Conservation (phyloP, 176 grass and related monocot genomes). For the Hsuehochloa calcarea region DNA sequence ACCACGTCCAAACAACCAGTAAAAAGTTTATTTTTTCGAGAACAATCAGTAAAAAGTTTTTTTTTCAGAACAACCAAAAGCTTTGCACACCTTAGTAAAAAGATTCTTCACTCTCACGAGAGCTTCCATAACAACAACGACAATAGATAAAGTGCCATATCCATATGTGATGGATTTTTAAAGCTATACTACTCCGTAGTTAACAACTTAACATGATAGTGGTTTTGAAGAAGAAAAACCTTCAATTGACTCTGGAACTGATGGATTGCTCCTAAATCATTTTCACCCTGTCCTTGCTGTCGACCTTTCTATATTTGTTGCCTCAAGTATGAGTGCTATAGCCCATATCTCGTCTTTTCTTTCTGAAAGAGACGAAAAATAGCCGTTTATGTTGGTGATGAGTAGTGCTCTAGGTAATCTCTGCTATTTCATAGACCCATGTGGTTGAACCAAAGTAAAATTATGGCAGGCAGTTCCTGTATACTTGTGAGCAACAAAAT, state of each 20-base stretch:
- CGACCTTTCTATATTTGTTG: neutral
- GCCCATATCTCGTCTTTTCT: neutral
- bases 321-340: neutral
- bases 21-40: too few species aligned
- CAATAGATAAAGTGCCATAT: neutral
- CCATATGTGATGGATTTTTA: neutral
- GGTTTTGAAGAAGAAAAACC: neutral
- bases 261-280: neutral
- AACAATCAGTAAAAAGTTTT: too few species aligned
- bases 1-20: neutral
- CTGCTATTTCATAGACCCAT: neutral
- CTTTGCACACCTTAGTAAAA: neutral
- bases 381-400: neutral
- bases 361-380: neutral
- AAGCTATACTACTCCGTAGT: neutral
- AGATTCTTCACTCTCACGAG: constrained; percentile 11
- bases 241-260: constrained; percentile 13
- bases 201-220: neutral
- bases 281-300: neutral
- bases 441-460: neutral
- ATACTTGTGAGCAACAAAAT: neutral
- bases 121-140: neutral
- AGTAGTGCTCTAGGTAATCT: neutral
- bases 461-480: neutral
- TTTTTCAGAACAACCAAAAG: too few species aligned